phyloP scores from a whole-genome alignment of 352 stramenopile genomes.

The Phytophthora fragariaefolia region DNA sequence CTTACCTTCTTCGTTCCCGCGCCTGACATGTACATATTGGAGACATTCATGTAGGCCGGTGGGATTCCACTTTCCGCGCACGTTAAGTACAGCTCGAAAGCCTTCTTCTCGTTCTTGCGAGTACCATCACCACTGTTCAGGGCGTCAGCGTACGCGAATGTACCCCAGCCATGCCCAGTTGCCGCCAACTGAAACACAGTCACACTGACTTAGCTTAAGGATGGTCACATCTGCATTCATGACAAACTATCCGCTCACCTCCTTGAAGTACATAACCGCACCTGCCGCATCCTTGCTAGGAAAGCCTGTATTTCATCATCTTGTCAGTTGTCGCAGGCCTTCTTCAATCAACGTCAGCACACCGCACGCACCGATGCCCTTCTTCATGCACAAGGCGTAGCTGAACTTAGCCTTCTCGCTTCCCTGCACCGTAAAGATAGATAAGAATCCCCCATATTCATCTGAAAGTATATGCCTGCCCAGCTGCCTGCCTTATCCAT shows the following conservation, averaged over 20 bases:
- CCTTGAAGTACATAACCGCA: constrained; percentile 74
- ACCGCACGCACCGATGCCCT: constrained; percentile 57
- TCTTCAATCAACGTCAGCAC: neutral
- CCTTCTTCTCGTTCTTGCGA: constrained; percentile 75
- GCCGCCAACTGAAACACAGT: constrained; percentile 50
- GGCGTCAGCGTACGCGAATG: constrained; percentile 83
- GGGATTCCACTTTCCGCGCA: constrained; percentile 71
- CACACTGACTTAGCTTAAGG: neutral
- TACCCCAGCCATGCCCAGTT: constrained; percentile 73
- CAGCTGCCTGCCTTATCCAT: constrained; percentile 66
- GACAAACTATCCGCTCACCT: constrained; percentile 43
- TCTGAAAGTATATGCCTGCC: neutral
- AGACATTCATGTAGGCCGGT: constrained; percentile 81
- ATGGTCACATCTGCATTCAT: neutral
- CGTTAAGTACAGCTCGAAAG: constrained; percentile 79
- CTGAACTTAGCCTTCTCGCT: constrained; percentile 87
- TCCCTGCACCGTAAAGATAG: constrained; percentile 42
- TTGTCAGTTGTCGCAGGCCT: neutral
- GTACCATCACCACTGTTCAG: constrained; percentile 79
- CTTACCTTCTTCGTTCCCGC: constrained; percentile 74
- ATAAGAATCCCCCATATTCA: neutral
- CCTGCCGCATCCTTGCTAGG: constrained; percentile 57
- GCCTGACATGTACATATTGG: constrained; percentile 83
- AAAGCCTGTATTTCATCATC: constrained; percentile 44
- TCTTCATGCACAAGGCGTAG: constrained; percentile 85